A percentile compares a stretch with the other conserved stretches of the same genome.
These are phyloP conservation scores for Setomelanomma holmii DNA, from an alignment of 2,329 filamentous ascomycete genomes.

Conservation along the genomic window DNA sequence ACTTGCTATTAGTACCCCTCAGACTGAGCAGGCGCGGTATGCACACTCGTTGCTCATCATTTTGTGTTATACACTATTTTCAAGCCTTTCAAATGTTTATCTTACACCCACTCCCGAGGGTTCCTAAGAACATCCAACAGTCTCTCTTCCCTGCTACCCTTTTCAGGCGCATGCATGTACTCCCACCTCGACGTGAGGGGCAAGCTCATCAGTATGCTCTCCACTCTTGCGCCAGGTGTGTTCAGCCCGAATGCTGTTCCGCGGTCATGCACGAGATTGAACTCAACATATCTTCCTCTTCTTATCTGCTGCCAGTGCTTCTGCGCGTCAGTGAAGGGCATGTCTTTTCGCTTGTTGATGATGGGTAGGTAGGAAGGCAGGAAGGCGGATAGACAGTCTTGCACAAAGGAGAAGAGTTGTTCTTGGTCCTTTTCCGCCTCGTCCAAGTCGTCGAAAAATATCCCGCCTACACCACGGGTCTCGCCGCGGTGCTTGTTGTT, in stretches of 20 bases:
- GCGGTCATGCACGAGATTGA: constrained; percentile 96
- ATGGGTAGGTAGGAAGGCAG: constrained; percentile 91
- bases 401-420: constrained; percentile 86
- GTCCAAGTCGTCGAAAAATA: constrained; percentile 98
- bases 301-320: constrained; percentile 97
- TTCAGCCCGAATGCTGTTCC: constrained; percentile 90
- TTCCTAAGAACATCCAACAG: constrained; percentile 74
- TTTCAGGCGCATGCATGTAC: constrained; percentile 90
- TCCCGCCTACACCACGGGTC: constrained; percentile 86
- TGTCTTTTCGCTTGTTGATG: constrained; percentile 84
- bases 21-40: too few species aligned
- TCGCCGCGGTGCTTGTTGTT: constrained; percentile 90
- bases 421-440: constrained; percentile 85
- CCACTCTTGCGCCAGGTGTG: constrained; percentile 87
- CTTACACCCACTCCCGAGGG: constrained; percentile 66
- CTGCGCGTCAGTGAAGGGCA: constrained; percentile 84
- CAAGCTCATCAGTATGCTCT: constrained; percentile 97
- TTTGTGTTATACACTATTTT: neutral
- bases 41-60: too few species aligned
- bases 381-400: constrained; percentile 85
- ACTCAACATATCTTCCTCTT: constrained; percentile 95
- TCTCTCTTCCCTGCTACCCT: constrained; percentile 77
- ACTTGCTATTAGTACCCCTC: too few species aligned
- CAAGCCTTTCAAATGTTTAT: too few species aligned
- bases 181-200: constrained; percentile 92